These are phyloP conservation scores for Clarireedia paspali DNA, from an alignment of 2,329 filamentous ascomycete species.

Conservation along the genomic window DNA sequence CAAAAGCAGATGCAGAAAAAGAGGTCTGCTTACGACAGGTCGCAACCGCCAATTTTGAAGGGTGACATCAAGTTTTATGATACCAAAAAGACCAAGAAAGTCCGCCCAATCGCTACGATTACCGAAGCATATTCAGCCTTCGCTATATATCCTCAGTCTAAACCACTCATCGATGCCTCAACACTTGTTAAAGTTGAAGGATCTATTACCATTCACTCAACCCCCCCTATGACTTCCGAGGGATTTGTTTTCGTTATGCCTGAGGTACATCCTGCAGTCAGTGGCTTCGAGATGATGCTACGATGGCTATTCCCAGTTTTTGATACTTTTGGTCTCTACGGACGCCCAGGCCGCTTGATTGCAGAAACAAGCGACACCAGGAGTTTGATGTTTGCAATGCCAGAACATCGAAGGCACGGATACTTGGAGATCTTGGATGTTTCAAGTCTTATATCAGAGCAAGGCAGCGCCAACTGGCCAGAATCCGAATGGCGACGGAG, in stretches of 20 bases:
- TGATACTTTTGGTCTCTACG: slow-evolving; percentile 88
- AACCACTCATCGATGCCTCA: slow-evolving; percentile 87
- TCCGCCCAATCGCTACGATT: slow-evolving; percentile 82
- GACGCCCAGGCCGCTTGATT: slow-evolving; percentile 76
- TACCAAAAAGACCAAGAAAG: slow-evolving; percentile 82
- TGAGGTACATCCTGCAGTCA: slow-evolving; percentile 83
- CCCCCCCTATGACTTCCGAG: slow-evolving; percentile 70
- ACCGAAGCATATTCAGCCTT: slow-evolving; percentile 87
- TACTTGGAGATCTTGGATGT: slow-evolving; percentile 89
- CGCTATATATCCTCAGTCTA: slow-evolving; percentile 91
- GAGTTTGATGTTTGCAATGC: slow-evolving; percentile 98
- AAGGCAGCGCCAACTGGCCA: slow-evolving; percentile 69
- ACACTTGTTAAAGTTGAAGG: slow-evolving; percentile 93
- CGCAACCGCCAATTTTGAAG: slow-evolving; percentile 58
- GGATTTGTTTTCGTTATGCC: slow-evolving; percentile 99
- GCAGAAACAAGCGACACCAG: slow-evolving; percentile 80
- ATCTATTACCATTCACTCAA: slow-evolving; percentile 76
- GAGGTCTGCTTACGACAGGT: slow-evolving; percentile 74
- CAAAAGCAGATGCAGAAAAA: slow-evolving; percentile 79
- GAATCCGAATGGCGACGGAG: slow-evolving; percentile 86
- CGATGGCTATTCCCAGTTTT: slow-evolving; percentile 89
- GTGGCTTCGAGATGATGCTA: slow-evolving; percentile 91
- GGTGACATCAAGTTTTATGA: slow-evolving; percentile 96
- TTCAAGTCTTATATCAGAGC: slow-evolving; percentile 66
- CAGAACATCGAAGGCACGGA: slow-evolving; percentile 76